Conservation (phyloP, 352 stramenopile species). For the Phytophthora multivora region DNA sequence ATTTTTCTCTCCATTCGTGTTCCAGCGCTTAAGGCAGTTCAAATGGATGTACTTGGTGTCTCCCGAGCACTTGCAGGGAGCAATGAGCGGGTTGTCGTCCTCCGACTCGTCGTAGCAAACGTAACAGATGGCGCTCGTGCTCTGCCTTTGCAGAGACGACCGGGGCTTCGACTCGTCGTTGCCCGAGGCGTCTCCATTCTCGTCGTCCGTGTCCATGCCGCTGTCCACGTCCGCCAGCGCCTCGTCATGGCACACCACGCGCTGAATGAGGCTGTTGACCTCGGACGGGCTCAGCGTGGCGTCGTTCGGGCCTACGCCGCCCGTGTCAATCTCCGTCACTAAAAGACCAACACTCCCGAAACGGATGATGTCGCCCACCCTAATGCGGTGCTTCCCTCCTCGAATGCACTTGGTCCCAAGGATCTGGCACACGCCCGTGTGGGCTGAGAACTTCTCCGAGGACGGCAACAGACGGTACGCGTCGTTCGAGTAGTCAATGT, state of each 20-base stretch:
- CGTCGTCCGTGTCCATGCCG: constrained; percentile 86
- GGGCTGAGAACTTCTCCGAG: constrained; percentile 86
- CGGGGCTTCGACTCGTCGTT: constrained; percentile 85
- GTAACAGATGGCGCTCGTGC: constrained; percentile 85
- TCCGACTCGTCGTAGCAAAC: constrained; percentile 89
- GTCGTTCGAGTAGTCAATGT: constrained; percentile 89
- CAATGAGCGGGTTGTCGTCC: constrained; percentile 92
- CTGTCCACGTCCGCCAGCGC: constrained; percentile 79
- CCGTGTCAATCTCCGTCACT: constrained; percentile 87
- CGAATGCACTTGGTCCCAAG: constrained; percentile 87
- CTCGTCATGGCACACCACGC: constrained; percentile 84
- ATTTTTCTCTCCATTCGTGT: constrained; percentile 91
- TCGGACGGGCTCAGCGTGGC: constrained; percentile 73
- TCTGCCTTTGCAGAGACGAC: constrained; percentile 72
- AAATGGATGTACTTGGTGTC: constrained; percentile 97
- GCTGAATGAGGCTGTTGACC: constrained; percentile 82
- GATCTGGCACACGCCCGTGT: constrained; percentile 89
- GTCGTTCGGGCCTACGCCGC: constrained; percentile 67
- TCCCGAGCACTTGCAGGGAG: constrained; percentile 94
- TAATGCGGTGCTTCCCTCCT: constrained; percentile 79
- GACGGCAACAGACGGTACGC: constrained; percentile 84
- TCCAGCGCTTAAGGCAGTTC: constrained; percentile 95
- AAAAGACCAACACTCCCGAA: constrained; percentile 84
- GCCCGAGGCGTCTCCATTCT: constrained; percentile 80
- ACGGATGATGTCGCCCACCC: constrained; percentile 87